These are phyloP conservation scores for Pichia manshurica DNA, from an alignment of 805 yeast genomes.

Conservation along the genomic window DNA sequence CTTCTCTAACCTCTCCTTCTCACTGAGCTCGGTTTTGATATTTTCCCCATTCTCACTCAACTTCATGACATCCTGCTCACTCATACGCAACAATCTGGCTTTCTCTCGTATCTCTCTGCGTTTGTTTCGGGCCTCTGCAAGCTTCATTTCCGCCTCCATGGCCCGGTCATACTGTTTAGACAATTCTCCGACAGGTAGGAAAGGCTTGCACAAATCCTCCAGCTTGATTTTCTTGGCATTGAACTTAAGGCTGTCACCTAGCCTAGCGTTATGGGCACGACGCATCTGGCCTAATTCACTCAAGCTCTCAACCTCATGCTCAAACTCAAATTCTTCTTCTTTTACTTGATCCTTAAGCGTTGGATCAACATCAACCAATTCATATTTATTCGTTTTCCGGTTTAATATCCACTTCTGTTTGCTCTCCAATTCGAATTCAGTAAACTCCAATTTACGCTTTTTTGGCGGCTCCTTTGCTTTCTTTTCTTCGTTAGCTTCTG, in stretches of 20 bases:
- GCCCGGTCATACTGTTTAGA: conserved; percentile 56
- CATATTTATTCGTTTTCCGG: conserved; percentile 3
- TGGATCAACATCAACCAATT: conserved; percentile 5
- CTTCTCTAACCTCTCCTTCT: conserved; percentile 15
- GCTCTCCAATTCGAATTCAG: conserved; percentile 5
- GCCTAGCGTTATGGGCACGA: conserved; percentile 36
- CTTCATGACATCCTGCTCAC: conserved; percentile 16
- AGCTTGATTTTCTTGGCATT: conserved; percentile 53
- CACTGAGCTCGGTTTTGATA: conserved; percentile 12
- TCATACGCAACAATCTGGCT: conserved; percentile 38
- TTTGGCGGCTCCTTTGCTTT: neutral
- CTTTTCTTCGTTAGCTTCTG: neutral
- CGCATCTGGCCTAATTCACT: conserved; percentile 28
- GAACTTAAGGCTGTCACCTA: conserved; percentile 38
- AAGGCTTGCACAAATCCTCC: conserved; percentile 66
- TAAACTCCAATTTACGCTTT: conserved; percentile 1
- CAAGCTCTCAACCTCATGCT: conserved; percentile 16
- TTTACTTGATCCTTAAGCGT: conserved; percentile 8
- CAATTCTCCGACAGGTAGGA: conserved; percentile 58
- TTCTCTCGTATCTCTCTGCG: conserved; percentile 34
- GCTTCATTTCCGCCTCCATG: conserved; percentile 39
- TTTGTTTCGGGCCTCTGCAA: conserved; percentile 20
- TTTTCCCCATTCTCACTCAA: conserved; percentile 25
- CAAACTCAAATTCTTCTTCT: conserved; percentile 11
- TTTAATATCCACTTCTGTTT: conserved; percentile 13